Base-by-base conservation (phyloP, 2,329 filamentous ascomycete genomes). In the Elsinoe fawcettii region DNA sequence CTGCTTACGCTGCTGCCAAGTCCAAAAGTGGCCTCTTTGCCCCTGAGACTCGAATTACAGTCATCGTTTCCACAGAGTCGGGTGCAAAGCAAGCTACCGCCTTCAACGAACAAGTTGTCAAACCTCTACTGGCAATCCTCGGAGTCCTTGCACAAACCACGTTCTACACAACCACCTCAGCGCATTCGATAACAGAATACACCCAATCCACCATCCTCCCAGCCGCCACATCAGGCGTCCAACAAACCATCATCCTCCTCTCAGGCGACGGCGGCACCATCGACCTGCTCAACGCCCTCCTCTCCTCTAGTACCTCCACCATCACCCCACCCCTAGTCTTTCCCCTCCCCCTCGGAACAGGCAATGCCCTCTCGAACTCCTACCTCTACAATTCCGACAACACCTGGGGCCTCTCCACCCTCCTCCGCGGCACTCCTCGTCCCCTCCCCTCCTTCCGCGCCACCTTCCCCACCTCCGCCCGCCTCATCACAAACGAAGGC, bases 221-320 rank as follows among this genome's bases (percentile, higher is more conserved):
- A 1, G 66, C 68, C 36, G 82, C 82, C 12, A 76, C 75, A 58
- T 56, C 71, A 54, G 75, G 75, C 1, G 62, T 71, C 4, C 63
- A 68, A 11, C 81, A 85, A 66, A 84, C 84, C 0, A 77, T 96
- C 23, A 72, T 96, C 27, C 78, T 97, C 11, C 77, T 96, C 4
- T 92, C 87, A 51, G 92, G 92, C 5, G 92, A 97, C 69, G 92
- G 92, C 12, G 92, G 90, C 5, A 71, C 95, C 1, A 80, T 90
- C 16, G 92, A 97, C 64, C 75, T 93, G 1, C 76, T 96, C 59
- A 95, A 96, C 66, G 81, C 80, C 2, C 76, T 86, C 0, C 65
- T 75, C 3, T 61, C 61, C 58, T 57, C 65, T 6, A 60, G 60
- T 3, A 34, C 32, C 14, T 55, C 65, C 5, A 60, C 63, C 12